Base-by-base conservation (phyloP, 2,329 filamentous ascomycete genomes). In the Colletotrichum godetiae region DNA sequence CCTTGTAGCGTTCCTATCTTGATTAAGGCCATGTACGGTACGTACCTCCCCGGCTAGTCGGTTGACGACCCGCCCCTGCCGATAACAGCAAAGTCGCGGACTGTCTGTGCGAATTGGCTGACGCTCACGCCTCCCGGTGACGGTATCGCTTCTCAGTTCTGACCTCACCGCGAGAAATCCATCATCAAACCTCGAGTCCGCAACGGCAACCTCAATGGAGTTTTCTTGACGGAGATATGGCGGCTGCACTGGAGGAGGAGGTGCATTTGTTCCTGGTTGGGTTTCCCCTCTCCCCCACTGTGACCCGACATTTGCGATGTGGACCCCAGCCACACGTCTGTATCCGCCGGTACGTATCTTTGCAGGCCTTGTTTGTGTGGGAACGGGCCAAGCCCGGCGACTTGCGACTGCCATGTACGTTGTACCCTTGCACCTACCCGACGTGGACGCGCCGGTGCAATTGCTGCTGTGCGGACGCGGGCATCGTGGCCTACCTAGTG, bases 301-400 rank as follows among this genome's bases (percentile, higher is more conserved):
- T 42, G 60, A 24, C n/a, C 60, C 27, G 29, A 4, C 42, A 63
- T n/a, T 56, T 59, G 27, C 53, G 49, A 60, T 49, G 67, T 73
- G 71, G 71, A 73, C 29, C 46, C 61, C 71, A 73, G 71, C 71
- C 71, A 73, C 71, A 72, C 35, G 42, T 49, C 42, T 49, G 19
- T 49, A 10, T 49, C 56, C 29, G 27, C 29, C 29, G 7, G 19
- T 58, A 63, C n/a, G 24, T 24, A 64, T 49, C 42, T 49, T 49
- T 49, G 42, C 42, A n/a, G 42, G 42, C 42, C 42, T 49, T 49
- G 49, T 61, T 70, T 66, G 61, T 70, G 59, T 71, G 67, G 60
- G 56, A 46, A 71, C 46, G 56, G 69, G 70, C 70, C 67, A 73
- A 70, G 66, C 60, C 60, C 66, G 57, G 37, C 65, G 63, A 71